Base-by-base conservation (phyloP, 2,329 filamentous ascomycete genomes). In the Trichophyton mentagrophytes region DNA sequence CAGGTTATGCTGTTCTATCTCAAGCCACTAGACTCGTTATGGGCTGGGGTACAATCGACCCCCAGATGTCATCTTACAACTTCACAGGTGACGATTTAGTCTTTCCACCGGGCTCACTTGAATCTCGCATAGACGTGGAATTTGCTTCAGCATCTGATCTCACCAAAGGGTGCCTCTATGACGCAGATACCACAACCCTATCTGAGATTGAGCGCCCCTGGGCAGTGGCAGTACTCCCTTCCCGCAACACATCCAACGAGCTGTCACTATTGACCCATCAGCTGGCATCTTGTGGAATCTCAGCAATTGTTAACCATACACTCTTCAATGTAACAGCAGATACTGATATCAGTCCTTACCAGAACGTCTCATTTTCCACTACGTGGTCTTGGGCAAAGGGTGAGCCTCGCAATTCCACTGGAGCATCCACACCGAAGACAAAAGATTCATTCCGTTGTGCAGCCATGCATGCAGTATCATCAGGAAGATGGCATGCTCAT, bases 381-480 rank as follows among this genome's bases (percentile, higher is more conserved):
- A 74, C 82, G 8, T 87, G 85, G 83, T 79, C 82, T 20, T 87
- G 84, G 83, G 80, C 77, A 1, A 69, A 75, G 0, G 76, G 76
- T 9, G 76, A 87, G 68, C 85, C 85, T 0, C 67, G 70, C 36
- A 82, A 82, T 62, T 71, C 70, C 40, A 76, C 76, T 2, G 64
- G 67, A 8, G 63, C 66, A 4, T 66, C 66, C 6, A 62, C 66
- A 17, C 64, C 69, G 4, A 61, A 64, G 6, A 67, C 71, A 20
- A 49, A 60, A 7, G 66, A 72, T 36, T 69, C 71, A 36, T 73
- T 77, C 58, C 80, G 82, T 59, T 88, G 85, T 68, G 82, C 83
- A 11, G 74, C 80, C 5, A 75, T 84, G 63, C 76, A 80, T 63
- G 64, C 72, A 6, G 73, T 75, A 1, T 72, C 76, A 0, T 61